Evolutionary conservation across 2,329 filamentous ascomycete genomes (phyloP).

Genomic region (Chaetomium olivaceum): DNA sequence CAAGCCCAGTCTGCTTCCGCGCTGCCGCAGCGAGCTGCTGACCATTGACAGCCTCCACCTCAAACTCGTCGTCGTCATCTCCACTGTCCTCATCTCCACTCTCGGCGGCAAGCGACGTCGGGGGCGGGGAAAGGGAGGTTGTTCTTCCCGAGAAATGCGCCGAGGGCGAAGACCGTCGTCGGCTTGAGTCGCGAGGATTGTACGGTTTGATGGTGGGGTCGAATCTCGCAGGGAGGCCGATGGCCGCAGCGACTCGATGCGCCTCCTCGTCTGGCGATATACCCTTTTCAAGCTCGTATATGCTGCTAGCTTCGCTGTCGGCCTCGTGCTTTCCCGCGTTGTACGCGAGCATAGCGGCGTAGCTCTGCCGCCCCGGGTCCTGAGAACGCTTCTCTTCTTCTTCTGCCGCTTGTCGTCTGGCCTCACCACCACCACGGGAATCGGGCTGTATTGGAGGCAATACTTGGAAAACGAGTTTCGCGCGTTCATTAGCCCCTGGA

Average conservation of each 20-base stretch:
- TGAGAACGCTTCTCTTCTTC: slow-evolving; percentile 80
- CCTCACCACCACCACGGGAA: slow-evolving; percentile 89
- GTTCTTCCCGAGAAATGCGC: slow-evolving; percentile 8
- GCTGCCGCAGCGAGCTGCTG: slow-evolving; percentile 40
- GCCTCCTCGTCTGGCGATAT: slow-evolving; percentile 63
- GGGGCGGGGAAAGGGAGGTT: slow-evolving; percentile 28
- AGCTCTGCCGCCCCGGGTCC: slow-evolving; percentile 73
- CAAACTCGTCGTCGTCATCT: slow-evolving; percentile 45
- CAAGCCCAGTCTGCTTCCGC: slow-evolving; percentile 44
- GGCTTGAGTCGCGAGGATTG: slow-evolving; percentile 32
- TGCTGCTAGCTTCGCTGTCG: slow-evolving; percentile 54
- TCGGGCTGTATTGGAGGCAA: slow-evolving; percentile 88
- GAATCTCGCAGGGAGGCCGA: slow-evolving; percentile 62
- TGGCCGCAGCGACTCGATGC: slow-evolving; percentile 62
- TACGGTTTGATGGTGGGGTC: slow-evolving; percentile 64
- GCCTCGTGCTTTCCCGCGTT: slow-evolving; percentile 58
- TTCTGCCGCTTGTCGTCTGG: slow-evolving; percentile 85
- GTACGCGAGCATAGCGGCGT: slow-evolving; percentile 73
- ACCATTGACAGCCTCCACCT: slow-evolving; percentile 45
- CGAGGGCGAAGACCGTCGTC: slow-evolving; percentile 26
- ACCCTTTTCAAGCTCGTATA: slow-evolving; percentile 56
- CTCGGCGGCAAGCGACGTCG: slow-evolving; percentile 30
- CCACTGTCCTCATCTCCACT: slow-evolving; percentile 50
- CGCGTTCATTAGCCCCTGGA: slow-evolving; percentile 78
- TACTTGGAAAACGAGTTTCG: slow-evolving; percentile 89